Evolutionary conservation across 352 stramenopile genomes (phyloP), one percentile per base, ranked within the genome.

Genomic region (Pythium phragmiticola): DNA sequence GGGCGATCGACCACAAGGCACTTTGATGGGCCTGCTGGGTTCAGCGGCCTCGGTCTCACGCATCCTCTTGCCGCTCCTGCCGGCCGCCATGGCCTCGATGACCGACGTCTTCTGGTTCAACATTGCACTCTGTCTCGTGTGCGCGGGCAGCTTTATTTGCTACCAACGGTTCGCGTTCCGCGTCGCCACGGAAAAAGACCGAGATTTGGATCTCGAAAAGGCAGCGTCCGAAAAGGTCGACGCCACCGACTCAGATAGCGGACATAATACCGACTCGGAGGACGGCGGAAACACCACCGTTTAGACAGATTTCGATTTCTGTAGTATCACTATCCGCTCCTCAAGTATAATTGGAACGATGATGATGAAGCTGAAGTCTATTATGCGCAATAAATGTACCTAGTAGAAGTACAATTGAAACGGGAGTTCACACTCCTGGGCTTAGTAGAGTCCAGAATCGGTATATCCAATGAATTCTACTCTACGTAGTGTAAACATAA

Each of bases 71-170:
- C 82, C 80, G 45, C 75, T 91, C 17, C 28, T 91, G 26, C 81
- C 78, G 28, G 76, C 77, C 9, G 77, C 80, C 13, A 78, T 89
- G 37, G 63, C 75, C n/a, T 77, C 74, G 37, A 57, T 90, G 50
- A 83, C 77, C 21, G 77, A 82, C 2, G 79, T 94, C 7, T 94
- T 94, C 53, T 77, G 70, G 71, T 79, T 90, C 65, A 86, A 88
- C 62, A 82, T 89, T 30, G 43, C 55, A 37, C 60, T 90, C 8
- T 86, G 76, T 45, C 61, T 51, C 28, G 54, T 86, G 17, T 84
- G 82, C 37, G 71, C 82, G 36, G 69, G 16, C 30, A 55, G 77
- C 33, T 61, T 91, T 21, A 75, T 68, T 55, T 88, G 80, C 78
- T 91, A 89, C 66, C 81, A 63, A n/a, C 69, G 70, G 5, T 19